Conservation (phyloP, 768 basidiomycete genomes). For the Trichaptum fuscoviolaceum region DNA sequence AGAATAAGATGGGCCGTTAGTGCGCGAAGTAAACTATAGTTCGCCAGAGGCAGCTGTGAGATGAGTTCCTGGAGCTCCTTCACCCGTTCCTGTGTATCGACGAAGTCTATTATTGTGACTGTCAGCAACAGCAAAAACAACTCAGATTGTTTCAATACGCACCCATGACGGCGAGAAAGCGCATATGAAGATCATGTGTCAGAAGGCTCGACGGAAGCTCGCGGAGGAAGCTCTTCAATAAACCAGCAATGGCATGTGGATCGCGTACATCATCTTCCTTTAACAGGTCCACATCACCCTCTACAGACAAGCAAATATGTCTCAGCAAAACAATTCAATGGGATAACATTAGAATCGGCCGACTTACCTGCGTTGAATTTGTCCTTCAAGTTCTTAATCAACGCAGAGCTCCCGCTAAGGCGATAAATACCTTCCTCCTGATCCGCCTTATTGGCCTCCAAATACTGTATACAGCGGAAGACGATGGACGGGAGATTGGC, state of each 20-base stretch:
- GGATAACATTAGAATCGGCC: conserved; percentile 10
- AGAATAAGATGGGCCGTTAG: conserved; percentile 92
- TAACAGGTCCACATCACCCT: conserved; percentile 93
- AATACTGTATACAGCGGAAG: conserved; percentile 92
- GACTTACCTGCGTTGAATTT: conserved; percentile 82
- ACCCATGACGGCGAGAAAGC: conserved; percentile 93
- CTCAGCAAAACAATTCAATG: conserved; percentile 2
- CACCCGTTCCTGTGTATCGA: conserved; percentile 84
- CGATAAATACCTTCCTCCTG: conserved; percentile 98
- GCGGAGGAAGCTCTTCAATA: conserved; percentile 89
- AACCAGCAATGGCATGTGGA: conserved; percentile 93
- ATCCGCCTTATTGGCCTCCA: conserved; percentile 91
- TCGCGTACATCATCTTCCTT: conserved; percentile 92
- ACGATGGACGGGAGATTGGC: conserved; percentile 91
- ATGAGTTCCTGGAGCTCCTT: conserved; percentile 83
- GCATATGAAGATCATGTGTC: conserved; percentile 85
- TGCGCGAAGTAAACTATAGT: conserved; percentile 91
- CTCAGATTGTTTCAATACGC: conserved; percentile 28
- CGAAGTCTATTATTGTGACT: conserved; percentile 57
- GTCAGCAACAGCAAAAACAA: conserved; percentile 11
- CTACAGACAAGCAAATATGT: conserved; percentile 34
- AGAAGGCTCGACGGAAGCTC: conserved; percentile 91
- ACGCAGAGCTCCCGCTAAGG: conserved; percentile 88
- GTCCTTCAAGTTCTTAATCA: conserved; percentile 91
- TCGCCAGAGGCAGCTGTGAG: conserved; percentile 80